Conservation (phyloP, 2,329 filamentous ascomycete species). For the Colletotrichum truncatum region DNA sequence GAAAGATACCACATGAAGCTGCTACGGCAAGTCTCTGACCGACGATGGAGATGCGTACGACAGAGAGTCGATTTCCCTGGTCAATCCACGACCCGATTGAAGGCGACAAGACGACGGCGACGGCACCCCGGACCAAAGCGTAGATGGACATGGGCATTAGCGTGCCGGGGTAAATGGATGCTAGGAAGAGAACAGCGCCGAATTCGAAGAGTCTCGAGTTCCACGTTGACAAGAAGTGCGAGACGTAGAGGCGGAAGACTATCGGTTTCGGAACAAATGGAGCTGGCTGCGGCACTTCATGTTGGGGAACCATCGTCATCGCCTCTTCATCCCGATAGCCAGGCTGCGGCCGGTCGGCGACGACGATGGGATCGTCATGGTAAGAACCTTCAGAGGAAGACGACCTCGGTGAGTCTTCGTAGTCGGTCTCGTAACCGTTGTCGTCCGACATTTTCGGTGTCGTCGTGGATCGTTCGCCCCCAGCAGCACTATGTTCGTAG, state of each 20-base stretch:
- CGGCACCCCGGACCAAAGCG: slow-evolving; percentile 66
- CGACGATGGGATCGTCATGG: not conserved
- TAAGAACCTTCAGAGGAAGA: not conserved
- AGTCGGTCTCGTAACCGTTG: not conserved
- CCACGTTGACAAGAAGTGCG: slow-evolving; percentile 71
- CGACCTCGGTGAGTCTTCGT: not conserved
- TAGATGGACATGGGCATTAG: slow-evolving; percentile 76
- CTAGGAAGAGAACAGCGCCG: slow-evolving; percentile 67
- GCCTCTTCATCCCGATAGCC: slow-evolving; percentile 1
- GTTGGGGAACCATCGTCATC: not conserved
- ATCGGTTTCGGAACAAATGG: not conserved
- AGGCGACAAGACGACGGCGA: slow-evolving; percentile 67
- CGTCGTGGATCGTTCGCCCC: too few relatives aligned
- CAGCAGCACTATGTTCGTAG: too few relatives aligned
- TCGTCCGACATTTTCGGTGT: not conserved
- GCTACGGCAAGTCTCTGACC: slow-evolving; percentile 55
- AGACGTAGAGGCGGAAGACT: slow-evolving; percentile 57
- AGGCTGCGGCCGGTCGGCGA: not conserved
- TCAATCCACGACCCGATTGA: slow-evolving; percentile 70
- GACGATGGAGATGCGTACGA: slow-evolving; percentile 61
- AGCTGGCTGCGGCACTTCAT: not conserved
- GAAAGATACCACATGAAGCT: slow-evolving; percentile 56
- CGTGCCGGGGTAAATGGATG: slow-evolving; percentile 64
- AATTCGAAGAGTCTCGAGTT: slow-evolving; percentile 73
- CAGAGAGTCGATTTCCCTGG: slow-evolving; percentile 55